These are phyloP conservation scores for Quercus bicolor DNA, from an alignment of 306 rosid genomes.

Conservation along the genomic window DNA sequence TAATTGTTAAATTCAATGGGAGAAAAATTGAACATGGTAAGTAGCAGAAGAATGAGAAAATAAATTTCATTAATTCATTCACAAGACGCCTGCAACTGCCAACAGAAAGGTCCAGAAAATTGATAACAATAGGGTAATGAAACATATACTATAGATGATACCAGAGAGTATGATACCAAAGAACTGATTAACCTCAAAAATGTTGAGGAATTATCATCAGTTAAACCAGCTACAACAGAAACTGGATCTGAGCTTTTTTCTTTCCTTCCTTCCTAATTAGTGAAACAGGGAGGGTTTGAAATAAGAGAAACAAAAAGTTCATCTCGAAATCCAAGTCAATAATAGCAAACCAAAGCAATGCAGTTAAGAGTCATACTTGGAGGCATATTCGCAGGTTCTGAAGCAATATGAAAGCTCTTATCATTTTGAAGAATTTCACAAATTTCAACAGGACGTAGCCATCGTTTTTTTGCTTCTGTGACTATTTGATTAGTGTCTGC, in stretches of 20 bases:
- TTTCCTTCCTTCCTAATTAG: background rate
- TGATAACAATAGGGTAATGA: background rate
- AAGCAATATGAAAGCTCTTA: slow-evolving; percentile 40
- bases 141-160: background rate
- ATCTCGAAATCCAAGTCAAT: background rate
- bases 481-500: slow-evolving; percentile 61
- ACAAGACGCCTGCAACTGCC: background rate
- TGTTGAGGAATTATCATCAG: background rate
- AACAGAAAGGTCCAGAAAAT: background rate
- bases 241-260: background rate
- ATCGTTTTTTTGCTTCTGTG: slow-evolving; percentile 74
- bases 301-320: background rate
- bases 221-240: background rate
- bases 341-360: slow-evolving; percentile 1
- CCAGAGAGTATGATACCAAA: background rate
- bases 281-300: background rate
- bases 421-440: slow-evolving; percentile 72
- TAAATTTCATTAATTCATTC: background rate
- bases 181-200: background rate
- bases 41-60: background rate
- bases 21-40: background rate
- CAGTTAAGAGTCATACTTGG: slow-evolving; percentile 49
- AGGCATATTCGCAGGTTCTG: slow-evolving; percentile 67
- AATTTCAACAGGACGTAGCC: slow-evolving; percentile 90
- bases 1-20: background rate